Percentiles rank a stretch among this genome's conserved stretches.
These are phyloP conservation scores for Dactylis glomerata DNA, from an alignment of 176 grass and related monocot genomes.

Conservation along the genomic window DNA sequence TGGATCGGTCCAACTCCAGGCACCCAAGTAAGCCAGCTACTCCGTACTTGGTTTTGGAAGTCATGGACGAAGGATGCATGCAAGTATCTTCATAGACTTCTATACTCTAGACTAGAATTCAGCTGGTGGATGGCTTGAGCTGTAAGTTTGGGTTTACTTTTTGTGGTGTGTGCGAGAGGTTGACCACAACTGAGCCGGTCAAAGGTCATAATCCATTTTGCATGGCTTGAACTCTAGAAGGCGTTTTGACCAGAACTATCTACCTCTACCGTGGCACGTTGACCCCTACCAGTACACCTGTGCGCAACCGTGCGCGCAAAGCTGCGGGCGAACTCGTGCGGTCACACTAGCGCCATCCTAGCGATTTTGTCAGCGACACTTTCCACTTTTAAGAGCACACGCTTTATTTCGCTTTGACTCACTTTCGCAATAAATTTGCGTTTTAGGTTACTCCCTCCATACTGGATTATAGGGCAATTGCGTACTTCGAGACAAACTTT, in stretches of 20 bases:
- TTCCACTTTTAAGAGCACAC: neutral
- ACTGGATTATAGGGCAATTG: too few species aligned
- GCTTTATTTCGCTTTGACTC: neutral
- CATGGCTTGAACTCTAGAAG: neutral
- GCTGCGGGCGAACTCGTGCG: neutral
- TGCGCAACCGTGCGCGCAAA: neutral
- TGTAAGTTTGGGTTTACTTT: slow-evolving; percentile 13
- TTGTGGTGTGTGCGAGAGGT: neutral
- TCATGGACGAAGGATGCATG: neutral
- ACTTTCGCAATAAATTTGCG: too few species aligned
- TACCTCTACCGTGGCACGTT: neutral
- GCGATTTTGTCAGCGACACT: neutral
- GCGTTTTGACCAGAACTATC: neutral
- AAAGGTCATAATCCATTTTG: neutral
- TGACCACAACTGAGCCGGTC: neutral
- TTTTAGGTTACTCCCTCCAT: too few species aligned
- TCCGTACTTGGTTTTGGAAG: slow-evolving; percentile 16
- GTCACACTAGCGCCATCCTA: neutral
- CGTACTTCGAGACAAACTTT: too few species aligned
- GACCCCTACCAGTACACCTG: neutral
- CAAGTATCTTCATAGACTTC: neutral
- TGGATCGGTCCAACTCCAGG: slow-evolving; percentile 14
- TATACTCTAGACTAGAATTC: neutral
- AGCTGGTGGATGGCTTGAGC: neutral
- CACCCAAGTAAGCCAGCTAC: neutral